Evolutionary conservation across 306 rosid species (phyloP), one percentile per base, ranked within the genome.

Genomic region (Nissolia schottii): DNA sequence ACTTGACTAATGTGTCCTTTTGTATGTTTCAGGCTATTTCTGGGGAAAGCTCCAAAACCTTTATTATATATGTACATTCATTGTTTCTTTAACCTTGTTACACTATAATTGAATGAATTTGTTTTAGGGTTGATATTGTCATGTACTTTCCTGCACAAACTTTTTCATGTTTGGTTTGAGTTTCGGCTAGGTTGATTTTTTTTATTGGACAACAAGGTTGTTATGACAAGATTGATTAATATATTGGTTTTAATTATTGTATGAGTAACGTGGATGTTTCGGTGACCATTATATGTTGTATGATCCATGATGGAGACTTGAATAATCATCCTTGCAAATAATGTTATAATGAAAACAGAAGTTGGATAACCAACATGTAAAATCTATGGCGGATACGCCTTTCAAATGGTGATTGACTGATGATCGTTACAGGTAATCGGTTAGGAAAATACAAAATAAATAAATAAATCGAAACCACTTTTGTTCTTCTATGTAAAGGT

Each of bases 61-160:
- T 34, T 48, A 27, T 68, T 59, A 31, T 34, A 35, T 13, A 35
- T 74, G 60, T 62, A 63, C 61, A 78, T 82, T 73, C 56, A 63
- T 74, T 68, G 66, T 60, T 76, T 72, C 67, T 51, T 81, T 45
- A 38, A 45, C 16, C 29, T 32, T 38, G 34, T 34, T 7, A 48
- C 20, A n/a, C 53, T n/a, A 9, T 46, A 25, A 5, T 24, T 37
- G 34, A 37, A 57, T 56, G 63, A 58, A 69, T 51, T 43, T 59
- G 48, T 53, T 51, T 37, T 77, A 56, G 69, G 71, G 12, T 59
- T 68, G 31, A 31, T 22, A 40, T 31, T 56, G 40, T 16, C 54
- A 43, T 23, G 75, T 37, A 48, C 70, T 50, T 60, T n/a, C n/a
- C 43, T 31, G 19, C 12, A 24, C 19, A 28, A 1, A 27, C 55